phyloP scores from a whole-genome alignment of 2,329 filamentous ascomycete species.

The Cladophialophora bantiana region DNA sequence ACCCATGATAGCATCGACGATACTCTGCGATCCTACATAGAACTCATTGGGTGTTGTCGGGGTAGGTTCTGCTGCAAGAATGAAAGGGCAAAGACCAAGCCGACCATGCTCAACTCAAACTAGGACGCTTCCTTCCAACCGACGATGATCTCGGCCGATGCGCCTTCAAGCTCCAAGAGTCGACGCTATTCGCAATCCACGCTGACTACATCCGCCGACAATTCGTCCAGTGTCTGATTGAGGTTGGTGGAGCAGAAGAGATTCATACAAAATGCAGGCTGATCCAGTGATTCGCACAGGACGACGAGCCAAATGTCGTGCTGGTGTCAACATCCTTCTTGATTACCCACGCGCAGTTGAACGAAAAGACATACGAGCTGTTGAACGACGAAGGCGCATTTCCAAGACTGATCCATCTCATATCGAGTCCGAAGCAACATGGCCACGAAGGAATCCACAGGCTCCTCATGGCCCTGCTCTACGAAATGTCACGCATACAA shows the following conservation, averaged over 20 bases:
- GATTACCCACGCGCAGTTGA: conserved; percentile 80
- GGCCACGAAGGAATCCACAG: conserved; percentile 77
- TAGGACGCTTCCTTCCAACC: conserved; percentile 59
- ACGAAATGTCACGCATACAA: conserved; percentile 96
- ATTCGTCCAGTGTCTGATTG: conserved; percentile 86
- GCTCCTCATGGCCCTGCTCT: conserved; percentile 84
- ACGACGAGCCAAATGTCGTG: conserved; percentile 81
- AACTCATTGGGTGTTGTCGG: conserved; percentile 76
- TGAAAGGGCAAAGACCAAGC: conserved; percentile 4
- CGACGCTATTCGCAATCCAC: conserved; percentile 75
- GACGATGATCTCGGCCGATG: conserved; percentile 83
- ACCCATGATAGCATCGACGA: conserved; percentile 79
- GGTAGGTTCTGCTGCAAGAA: conserved; percentile 49
- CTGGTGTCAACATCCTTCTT: conserved; percentile 84
- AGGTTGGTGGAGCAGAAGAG: conserved; percentile 52
- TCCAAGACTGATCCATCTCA: conserved; percentile 79
- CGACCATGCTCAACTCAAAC: conserved; percentile 1
- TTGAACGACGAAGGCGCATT: conserved; percentile 91
- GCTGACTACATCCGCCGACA: conserved; percentile 88
- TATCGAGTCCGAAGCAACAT: conserved; percentile 68
- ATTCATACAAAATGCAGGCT: conserved; percentile 13
- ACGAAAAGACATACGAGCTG: conserved; percentile 80
- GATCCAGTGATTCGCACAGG: conserved; percentile 59
- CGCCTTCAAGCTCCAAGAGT: conserved; percentile 77
- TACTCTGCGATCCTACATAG: conserved; percentile 81